A percentile compares a stretch with the other conserved stretches of the same genome.
Evolutionary conservation across 345 rosid species (phyloP).

Genomic region (Garcia nutans): DNA sequence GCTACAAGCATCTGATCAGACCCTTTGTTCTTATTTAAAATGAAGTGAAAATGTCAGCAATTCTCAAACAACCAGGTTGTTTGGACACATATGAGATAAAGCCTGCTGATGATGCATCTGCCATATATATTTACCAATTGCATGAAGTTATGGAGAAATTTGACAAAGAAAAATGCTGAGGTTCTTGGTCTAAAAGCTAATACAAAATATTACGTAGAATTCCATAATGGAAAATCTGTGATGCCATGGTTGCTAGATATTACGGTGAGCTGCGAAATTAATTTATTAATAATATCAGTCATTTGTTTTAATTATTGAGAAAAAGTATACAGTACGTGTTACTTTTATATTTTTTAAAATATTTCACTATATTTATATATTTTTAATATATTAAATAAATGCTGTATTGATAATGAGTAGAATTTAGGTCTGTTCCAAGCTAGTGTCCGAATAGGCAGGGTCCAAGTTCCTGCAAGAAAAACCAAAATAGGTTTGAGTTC

Average conservation of each 20-base stretch:
- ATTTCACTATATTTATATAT: too few relatives aligned
- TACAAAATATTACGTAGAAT: slow-evolving; percentile 67
- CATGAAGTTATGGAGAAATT: slow-evolving; percentile 81
- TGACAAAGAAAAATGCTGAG: slow-evolving; percentile 70
- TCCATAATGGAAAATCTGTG: slow-evolving; percentile 82
- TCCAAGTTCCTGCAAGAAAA: too few relatives aligned
- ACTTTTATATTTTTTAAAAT: too few relatives aligned
- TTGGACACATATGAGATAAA: slow-evolving; percentile 38
- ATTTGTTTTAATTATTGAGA: too few relatives aligned
- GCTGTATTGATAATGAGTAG: too few relatives aligned
- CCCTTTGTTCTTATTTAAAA: slow-evolving; percentile 64
- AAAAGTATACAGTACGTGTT: too few relatives aligned
- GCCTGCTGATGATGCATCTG: slow-evolving; percentile 79
- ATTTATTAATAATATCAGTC: too few relatives aligned
- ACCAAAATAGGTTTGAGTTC: too few relatives aligned
- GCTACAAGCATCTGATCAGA: slow-evolving; percentile 38
- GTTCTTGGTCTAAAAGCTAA: slow-evolving; percentile 80
- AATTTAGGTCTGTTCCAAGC: too few relatives aligned
- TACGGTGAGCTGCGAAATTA: slow-evolving; percentile 45
- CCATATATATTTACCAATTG: slow-evolving; percentile 80
- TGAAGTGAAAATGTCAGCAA: slow-evolving; percentile 81
- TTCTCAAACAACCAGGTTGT: slow-evolving; percentile 46
- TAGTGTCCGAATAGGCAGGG: too few relatives aligned
- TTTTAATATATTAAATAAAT: too few relatives aligned
- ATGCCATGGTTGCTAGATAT: slow-evolving; percentile 61